Evolutionary conservation across 768 basidiomycete species (phyloP).

Genomic region (Leucogyrophana mollusca): DNA sequence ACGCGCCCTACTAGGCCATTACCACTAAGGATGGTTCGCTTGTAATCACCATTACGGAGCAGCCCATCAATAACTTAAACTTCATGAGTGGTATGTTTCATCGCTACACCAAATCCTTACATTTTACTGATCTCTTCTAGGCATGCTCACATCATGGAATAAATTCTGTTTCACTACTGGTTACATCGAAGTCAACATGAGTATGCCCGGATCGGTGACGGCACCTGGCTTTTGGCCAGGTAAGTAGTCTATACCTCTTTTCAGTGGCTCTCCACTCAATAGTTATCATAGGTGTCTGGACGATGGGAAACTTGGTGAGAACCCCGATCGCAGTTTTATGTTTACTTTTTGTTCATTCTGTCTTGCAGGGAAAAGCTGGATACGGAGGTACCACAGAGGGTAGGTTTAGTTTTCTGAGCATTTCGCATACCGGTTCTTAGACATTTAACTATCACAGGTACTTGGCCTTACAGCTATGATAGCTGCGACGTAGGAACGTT

Average conservation of each 20-base stretch:
- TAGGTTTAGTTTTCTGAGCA: conserved; percentile 17
- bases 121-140: conserved; percentile 26
- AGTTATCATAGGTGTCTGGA: conserved; percentile 64
- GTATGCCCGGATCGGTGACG: conserved; percentile 61
- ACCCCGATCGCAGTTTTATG: too few relatives aligned
- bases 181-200: conserved; percentile 81
- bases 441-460: too few relatives aligned
- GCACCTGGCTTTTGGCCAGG: conserved; percentile 88
- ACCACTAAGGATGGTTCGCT: conserved; percentile 79
- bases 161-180: conserved; percentile 94
- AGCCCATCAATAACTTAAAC: conserved; percentile 73
- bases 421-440: conserved; percentile 2
- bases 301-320: conserved; percentile 66
- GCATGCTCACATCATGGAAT: conserved; percentile 87
- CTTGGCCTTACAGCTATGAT: conserved; percentile 83
- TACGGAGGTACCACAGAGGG: conserved; percentile 90
- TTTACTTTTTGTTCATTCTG: too few relatives aligned
- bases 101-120: conserved; percentile 1
- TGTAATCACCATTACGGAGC: conserved; percentile 76
- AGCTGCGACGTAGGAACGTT: conserved; percentile 85
- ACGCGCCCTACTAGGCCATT: conserved; percentile 41
- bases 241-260: conserved; percentile 38
- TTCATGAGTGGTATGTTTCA: conserved; percentile 67
- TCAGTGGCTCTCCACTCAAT: too few relatives aligned
- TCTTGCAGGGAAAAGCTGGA: conserved; percentile 79